Evolutionary conservation across 805 yeast species (phyloP).

Genomic region (Zygosaccharomyces bisporus): DNA sequence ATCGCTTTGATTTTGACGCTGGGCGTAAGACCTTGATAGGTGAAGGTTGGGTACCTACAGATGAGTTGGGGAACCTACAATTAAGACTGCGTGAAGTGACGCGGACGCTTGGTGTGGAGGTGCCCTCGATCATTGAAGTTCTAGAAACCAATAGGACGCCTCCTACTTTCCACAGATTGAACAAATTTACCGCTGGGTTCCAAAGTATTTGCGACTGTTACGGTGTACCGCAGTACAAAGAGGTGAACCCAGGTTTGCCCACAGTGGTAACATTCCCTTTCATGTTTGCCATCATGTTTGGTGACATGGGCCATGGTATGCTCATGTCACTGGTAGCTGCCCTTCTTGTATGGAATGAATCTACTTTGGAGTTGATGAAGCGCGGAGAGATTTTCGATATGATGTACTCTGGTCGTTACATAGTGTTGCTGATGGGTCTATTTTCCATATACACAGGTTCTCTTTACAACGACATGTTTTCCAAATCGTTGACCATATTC

Average conservation of each 20-base stretch:
- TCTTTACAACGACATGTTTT: constrained; percentile 67
- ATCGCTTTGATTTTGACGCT: constrained; percentile 64
- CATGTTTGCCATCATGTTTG: constrained; percentile 82
- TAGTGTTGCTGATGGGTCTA: constrained; percentile 63
- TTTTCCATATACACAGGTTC: constrained; percentile 75
- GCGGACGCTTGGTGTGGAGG: constrained; percentile 28
- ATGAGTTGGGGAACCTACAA: constrained; percentile 47
- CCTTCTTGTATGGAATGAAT: constrained; percentile 53
- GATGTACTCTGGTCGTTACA: constrained; percentile 71
- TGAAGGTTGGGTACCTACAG: constrained; percentile 71
- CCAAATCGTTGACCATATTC: constrained; percentile 65
- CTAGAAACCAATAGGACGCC: constrained; percentile 63
- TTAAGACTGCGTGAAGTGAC: constrained; percentile 42
- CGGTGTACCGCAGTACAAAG: constrained; percentile 71
- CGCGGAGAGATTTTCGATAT: constrained; percentile 74
- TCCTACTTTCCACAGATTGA: constrained; percentile 66
- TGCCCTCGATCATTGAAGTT: constrained; percentile 52
- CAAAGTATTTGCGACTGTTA: constrained; percentile 74
- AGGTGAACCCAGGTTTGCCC: constrained; percentile 72
- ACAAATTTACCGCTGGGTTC: constrained; percentile 65
- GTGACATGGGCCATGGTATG: constrained; percentile 78
- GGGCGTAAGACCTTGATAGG: constrained; percentile 63
- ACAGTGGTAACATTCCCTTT: constrained; percentile 74
- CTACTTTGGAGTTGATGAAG: constrained; percentile 48
- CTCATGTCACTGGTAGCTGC: constrained; percentile 55